A percentile compares a stretch with the other conserved stretches of the same genome.
Evolutionary conservation across 345 rosid genomes (phyloP).

Genomic region (Salix brachista): DNA sequence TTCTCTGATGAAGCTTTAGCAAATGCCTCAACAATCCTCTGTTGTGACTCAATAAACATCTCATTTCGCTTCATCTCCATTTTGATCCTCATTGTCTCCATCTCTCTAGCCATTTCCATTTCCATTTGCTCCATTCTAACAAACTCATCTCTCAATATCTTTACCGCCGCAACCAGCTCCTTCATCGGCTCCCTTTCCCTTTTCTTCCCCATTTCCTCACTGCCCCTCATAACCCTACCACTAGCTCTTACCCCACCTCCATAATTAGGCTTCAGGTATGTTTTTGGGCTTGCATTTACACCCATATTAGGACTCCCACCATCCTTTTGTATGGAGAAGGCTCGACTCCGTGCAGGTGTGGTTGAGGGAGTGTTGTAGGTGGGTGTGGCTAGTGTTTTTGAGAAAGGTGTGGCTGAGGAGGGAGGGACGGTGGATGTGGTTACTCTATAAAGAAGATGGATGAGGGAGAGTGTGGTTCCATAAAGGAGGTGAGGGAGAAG

Average conservation of each 20-base stretch:
- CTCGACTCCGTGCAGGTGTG: too few relatives aligned
- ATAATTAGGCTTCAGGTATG: constrained; percentile 10
- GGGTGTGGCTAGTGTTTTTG: too few relatives aligned
- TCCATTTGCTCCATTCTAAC: constrained; percentile 82
- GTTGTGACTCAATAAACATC: constrained; percentile 86
- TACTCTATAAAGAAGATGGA: too few relatives aligned
- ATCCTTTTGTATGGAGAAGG: too few relatives aligned
- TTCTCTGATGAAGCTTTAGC: constrained; percentile 57
- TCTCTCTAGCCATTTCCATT: constrained; percentile 87
- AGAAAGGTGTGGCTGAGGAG: too few relatives aligned
- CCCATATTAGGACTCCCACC: constrained; percentile 21
- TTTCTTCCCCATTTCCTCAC: constrained; percentile 39
- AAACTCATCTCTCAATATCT: constrained; percentile 77
- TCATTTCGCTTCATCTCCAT: constrained; percentile 87
- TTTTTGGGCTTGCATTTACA: background rate
- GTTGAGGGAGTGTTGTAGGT: too few relatives aligned
- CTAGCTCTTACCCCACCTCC: constrained; percentile 18
- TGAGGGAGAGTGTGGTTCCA: too few relatives aligned
- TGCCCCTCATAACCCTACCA: constrained; percentile 34
- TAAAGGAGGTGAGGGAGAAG: too few relatives aligned
- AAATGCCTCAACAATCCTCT: constrained; percentile 68
- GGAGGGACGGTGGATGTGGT: too few relatives aligned
- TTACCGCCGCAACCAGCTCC: constrained; percentile 79
- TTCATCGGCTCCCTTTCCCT: constrained; percentile 45
- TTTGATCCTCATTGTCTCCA: constrained; percentile 82